Conservation (phyloP, 208 protist genomes). For the Entamoeba invadens region DNA sequence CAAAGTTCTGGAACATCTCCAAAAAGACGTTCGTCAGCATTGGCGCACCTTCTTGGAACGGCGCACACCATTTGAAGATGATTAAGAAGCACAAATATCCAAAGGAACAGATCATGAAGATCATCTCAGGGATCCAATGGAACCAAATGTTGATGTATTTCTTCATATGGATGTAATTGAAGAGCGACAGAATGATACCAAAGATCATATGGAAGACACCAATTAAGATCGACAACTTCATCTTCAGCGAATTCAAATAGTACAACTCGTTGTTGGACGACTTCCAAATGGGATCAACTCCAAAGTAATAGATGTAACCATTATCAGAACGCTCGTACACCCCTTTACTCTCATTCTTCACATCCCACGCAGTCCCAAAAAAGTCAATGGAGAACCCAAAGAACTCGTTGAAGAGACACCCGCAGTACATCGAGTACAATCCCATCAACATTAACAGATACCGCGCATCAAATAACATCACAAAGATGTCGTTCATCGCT, state of each 20-base stretch:
- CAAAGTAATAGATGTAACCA: background rate
- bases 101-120: conserved; percentile 37
- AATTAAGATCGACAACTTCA: conserved; percentile 34
- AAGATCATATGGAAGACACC: conserved; percentile 34
- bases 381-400: conserved; percentile 37
- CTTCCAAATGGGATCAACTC: conserved; percentile 16
- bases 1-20: conserved; percentile 68
- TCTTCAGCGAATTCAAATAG: conserved; percentile 32
- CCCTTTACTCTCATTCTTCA: background rate
- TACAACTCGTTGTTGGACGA: background rate
- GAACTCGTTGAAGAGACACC: conserved; percentile 48
- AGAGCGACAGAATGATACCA: conserved; percentile 21
- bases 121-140: conserved; percentile 33
- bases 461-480: conserved; percentile 29
- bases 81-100: conserved; percentile 40
- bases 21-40: conserved; percentile 63
- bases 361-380: conserved; percentile 19
- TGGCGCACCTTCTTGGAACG: conserved; percentile 29
- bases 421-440: conserved; percentile 34
- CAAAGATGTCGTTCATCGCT: conserved; percentile 9
- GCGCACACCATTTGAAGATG: conserved; percentile 37
- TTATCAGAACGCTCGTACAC: background rate
- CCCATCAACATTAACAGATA: conserved; percentile 47
- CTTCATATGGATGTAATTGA: conserved; percentile 21
- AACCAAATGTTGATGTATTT: conserved; percentile 15